Evolutionary conservation across 768 basidiomycete genomes (phyloP).

Genomic region (Cystofilobasidium ferigula): DNA sequence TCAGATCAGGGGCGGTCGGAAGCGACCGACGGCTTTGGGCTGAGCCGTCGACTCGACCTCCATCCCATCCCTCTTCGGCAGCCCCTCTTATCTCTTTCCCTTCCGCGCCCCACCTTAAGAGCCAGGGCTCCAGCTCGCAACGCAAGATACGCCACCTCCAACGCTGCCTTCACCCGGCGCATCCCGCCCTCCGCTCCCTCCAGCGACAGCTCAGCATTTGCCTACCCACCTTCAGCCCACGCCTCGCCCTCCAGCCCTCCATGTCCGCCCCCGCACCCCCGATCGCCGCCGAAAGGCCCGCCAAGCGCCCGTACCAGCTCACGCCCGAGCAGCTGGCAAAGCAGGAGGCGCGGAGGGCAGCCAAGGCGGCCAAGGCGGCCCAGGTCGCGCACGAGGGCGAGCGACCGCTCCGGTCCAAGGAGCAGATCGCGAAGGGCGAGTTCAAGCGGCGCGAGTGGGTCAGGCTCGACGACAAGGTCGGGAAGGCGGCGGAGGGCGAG

Average conservation of each 20-base stretch:
- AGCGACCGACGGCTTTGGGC: no score
- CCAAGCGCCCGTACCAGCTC: constrained; percentile 6
- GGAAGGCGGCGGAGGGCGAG: not conserved
- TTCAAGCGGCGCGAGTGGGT: constrained; percentile 16
- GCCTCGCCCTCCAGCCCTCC: constrained; percentile 6
- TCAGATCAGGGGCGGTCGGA: no score
- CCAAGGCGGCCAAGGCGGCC: constrained; percentile 10
- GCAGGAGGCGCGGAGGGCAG: constrained; percentile 3
- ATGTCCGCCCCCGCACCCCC: constrained; percentile 26
- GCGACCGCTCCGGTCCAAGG: constrained; percentile 12
- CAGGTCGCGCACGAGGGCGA: not conserved
- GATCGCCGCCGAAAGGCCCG: constrained; percentile 3
- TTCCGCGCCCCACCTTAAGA: no score
- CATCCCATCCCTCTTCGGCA: no score
- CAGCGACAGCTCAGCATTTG: not conserved
- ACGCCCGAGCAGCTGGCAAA: constrained; percentile 16
- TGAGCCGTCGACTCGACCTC: no score
- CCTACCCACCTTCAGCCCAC: not conserved
- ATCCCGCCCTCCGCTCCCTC: constrained; percentile 10
- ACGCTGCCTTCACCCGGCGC: constrained; percentile 17
- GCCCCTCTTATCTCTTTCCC: no score
- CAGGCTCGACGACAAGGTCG: not conserved
- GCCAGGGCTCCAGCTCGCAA: no score
- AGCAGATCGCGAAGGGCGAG: constrained; percentile 14
- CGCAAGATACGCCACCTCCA: no score